phyloP scores from a whole-genome alignment of 2,329 filamentous ascomycete genomes.

The Incumbomyces delicatus region DNA sequence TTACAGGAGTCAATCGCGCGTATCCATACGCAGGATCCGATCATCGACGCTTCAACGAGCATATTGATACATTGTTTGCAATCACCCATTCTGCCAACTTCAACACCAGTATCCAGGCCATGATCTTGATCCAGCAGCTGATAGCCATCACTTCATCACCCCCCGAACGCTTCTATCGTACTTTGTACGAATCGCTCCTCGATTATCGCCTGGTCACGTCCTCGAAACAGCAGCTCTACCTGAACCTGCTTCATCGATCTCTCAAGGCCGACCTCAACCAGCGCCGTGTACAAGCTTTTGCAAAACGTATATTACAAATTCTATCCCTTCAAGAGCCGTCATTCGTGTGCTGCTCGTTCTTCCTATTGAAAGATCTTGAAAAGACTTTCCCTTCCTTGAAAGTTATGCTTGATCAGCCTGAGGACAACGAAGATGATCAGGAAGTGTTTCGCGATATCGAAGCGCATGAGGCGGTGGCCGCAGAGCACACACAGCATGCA shows the following conservation, averaged over 20 bases:
- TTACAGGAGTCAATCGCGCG: conserved; percentile 91
- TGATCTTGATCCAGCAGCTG: conserved; percentile 90
- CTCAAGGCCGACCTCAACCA: conserved; percentile 84
- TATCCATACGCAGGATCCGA: conserved; percentile 84
- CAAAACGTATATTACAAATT: conserved; percentile 83
- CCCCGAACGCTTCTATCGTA: conserved; percentile 86
- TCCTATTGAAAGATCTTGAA: conserved; percentile 73
- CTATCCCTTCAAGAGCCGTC: conserved; percentile 81
- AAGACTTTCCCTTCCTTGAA: conserved; percentile 69
- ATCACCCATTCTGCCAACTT: conserved; percentile 98
- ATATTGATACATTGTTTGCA: conserved; percentile 87
- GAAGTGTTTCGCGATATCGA: conserved; percentile 61
- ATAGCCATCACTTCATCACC: conserved; percentile 69
- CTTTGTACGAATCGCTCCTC: conserved; percentile 85
- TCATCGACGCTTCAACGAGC: conserved; percentile 70
- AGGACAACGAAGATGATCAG: conserved; percentile 65
- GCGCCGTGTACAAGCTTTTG: conserved; percentile 88
- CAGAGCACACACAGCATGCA: conserved; percentile 14
- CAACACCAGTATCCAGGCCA: conserved; percentile 92
- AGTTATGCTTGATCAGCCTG: conserved; percentile 68
- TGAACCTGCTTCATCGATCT: conserved; percentile 82
- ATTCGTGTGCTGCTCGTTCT: conserved; percentile 88
- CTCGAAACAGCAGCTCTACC: conserved; percentile 89
- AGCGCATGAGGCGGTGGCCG: conserved; percentile 30
- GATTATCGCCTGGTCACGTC: conserved; percentile 81